Evolutionary conservation across 1,139 yeast species (phyloP).

Genomic region (Candida sp.): DNA sequence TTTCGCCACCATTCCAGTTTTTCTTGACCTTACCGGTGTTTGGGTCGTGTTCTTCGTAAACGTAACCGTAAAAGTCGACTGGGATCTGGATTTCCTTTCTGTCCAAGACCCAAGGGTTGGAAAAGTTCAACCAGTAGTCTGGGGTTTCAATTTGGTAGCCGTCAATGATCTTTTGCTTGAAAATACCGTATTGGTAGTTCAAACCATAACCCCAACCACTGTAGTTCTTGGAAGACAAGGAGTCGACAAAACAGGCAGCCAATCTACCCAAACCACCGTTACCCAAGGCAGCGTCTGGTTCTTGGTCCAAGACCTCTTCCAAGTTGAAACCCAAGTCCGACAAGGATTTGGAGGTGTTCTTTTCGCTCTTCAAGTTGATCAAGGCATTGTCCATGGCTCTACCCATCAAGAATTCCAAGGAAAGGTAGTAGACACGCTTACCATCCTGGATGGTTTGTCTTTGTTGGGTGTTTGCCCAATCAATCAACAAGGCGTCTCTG

Average conservation of each 20-base stretch:
- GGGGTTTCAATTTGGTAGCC: constrained; percentile 96
- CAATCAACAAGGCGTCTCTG: constrained; percentile 79
- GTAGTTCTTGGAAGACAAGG: constrained; percentile 83
- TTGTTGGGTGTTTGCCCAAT: constrained; percentile 96
- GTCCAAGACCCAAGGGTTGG: constrained; percentile 94
- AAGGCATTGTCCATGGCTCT: constrained; percentile 95
- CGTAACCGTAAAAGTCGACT: constrained; percentile 90
- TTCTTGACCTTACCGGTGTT: constrained; percentile 53
- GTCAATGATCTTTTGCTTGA: constrained; percentile 86
- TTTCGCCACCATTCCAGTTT: constrained; percentile 88
- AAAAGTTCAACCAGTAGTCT: constrained; percentile 88
- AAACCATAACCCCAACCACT: constrained; percentile 98
- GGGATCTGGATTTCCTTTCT: constrained; percentile 89
- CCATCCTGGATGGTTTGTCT: constrained; percentile 83
- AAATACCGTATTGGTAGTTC: constrained; percentile 93
- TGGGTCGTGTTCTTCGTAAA: constrained; percentile 62
- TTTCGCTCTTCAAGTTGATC: constrained; percentile 69
- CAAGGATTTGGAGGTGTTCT: constrained; percentile 57
- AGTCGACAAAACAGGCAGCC: constrained; percentile 95
- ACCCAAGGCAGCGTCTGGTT: constrained; percentile 95
- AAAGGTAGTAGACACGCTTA: constrained; percentile 85
- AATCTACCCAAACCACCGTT: constrained; percentile 96
- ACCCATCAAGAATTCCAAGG: constrained; percentile 94
- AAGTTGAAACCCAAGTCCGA: constrained; percentile 83
- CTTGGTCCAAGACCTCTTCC: constrained; percentile 85